Conservation (phyloP, 2,329 filamentous ascomycete genomes). For the Diplodia corticola region DNA sequence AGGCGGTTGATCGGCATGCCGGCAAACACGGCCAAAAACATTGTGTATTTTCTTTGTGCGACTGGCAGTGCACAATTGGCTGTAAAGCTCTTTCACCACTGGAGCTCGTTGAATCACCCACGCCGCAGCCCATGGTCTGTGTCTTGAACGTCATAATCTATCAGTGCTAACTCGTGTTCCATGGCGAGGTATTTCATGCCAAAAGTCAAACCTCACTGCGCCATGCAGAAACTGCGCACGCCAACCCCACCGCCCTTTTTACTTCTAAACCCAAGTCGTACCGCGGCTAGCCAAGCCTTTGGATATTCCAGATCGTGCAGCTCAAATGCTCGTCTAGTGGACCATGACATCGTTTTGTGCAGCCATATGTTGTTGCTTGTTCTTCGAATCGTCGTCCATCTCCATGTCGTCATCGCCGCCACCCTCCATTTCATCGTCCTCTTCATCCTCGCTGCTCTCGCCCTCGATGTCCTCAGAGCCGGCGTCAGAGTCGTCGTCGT, state of each 20-base stretch:
- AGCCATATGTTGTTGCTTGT: constrained; percentile 32
- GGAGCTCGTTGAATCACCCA: not conserved
- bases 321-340: constrained; percentile 31
- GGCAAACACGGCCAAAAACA: constrained; percentile 14
- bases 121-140: not conserved
- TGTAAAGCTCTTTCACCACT: too few species aligned
- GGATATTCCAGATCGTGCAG: not conserved
- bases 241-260: not conserved
- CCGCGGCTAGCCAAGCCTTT: not conserved
- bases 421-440: constrained; percentile 63
- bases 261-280: not conserved
- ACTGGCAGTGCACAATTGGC: not conserved
- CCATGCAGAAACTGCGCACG: constrained; percentile 8
- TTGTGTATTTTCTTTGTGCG: not conserved
- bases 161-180: constrained; percentile 10
- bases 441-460: constrained; percentile 71
- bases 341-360: constrained; percentile 40
- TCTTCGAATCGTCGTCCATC: constrained; percentile 53
- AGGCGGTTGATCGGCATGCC: constrained; percentile 12
- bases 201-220: constrained; percentile 3
- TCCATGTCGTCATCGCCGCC: constrained; percentile 61
- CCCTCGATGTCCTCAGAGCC: constrained; percentile 78
- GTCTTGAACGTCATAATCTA: constrained; percentile 13
- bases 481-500: constrained; percentile 65
- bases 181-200: constrained; percentile 17